Evolutionary conservation across 192 early-diverging fungal species (phyloP), one percentile per base, ranked within the genome.

Genomic region (Spizellomyces punctatus): DNA sequence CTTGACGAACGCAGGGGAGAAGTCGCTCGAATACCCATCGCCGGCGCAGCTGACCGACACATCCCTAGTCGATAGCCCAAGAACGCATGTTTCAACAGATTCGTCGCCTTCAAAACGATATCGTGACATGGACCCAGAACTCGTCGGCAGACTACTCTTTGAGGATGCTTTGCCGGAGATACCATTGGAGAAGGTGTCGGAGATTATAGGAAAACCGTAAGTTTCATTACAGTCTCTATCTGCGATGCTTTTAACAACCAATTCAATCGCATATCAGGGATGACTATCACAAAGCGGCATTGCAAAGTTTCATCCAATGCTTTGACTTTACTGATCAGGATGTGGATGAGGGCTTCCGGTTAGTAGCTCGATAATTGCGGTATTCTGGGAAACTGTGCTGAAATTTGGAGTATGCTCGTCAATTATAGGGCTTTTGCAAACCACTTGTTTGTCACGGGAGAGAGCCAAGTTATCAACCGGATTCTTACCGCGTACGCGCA

Each of bases 391-490:
- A 48, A 17, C 17, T 17, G 10, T 60, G 52, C 21, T 66, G 59
- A 19, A 17, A 4, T 3, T 7, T 71, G 6, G 12, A 54, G 59
- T 71, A 1, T 73, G 2, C 19, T 55, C 16, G 16, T 19, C 52
- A 85, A 88, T 76, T 64, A 36, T 36, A 36, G 27, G 27, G 27
- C 71, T 21, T 75, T 98, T 59, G 94, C 94, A 70, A 78, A 79
- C 46, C 90, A 93, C 27, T 82, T 96, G 0, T 88, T 89, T 19
- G 78, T 99, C 63, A 92, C 91, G 57, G 96, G 92, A 41, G 96
- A 99, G 78, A 89, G 95, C 14, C 96, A 99, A 76, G 86, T 92
- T 62, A 90, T 99, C 43, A 95, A 95, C 79, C 88, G 96, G 41
- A 90, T 99, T 48, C 77, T 99, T 57, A 88, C 89, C 64, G 90